Percentiles rank a stretch among this genome's conserved stretches.
Evolutionary conservation across 306 rosid genomes (phyloP).

Genomic region (Arachis hypogaea): DNA sequence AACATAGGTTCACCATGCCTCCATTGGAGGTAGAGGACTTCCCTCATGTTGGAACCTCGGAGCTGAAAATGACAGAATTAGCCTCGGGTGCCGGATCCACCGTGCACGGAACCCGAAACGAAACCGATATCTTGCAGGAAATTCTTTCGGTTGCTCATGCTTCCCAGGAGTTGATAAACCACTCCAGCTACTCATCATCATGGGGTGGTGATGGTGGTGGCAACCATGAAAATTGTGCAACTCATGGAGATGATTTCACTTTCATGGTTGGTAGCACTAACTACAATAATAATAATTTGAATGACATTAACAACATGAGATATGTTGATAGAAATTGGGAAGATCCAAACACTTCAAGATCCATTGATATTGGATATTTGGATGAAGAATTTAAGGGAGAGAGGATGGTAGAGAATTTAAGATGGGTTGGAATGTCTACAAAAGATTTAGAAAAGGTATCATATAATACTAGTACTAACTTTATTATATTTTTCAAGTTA

Average conservation of each 20-base stretch:
- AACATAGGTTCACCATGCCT: slow-evolving; percentile 74
- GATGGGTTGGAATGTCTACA: slow-evolving; percentile 89
- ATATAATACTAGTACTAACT: background rate
- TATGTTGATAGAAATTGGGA: slow-evolving; percentile 60
- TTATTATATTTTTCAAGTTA: background rate
- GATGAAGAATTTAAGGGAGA: slow-evolving; percentile 60
- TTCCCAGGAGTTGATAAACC: slow-evolving; percentile 70
- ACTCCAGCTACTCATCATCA: slow-evolving; percentile 37
- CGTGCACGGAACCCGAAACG: slow-evolving; percentile 38
- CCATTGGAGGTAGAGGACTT: slow-evolving; percentile 77
- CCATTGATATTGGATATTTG: slow-evolving; percentile 56
- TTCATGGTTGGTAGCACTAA: slow-evolving; percentile 59
- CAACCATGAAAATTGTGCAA: slow-evolving; percentile 44
- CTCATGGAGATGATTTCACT: slow-evolving; percentile 56
- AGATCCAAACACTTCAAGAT: slow-evolving; percentile 47
- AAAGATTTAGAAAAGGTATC: slow-evolving; percentile 71
- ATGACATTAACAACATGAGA: slow-evolving; percentile 46
- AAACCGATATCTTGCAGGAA: slow-evolving; percentile 76
- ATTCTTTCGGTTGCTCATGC: slow-evolving; percentile 85
- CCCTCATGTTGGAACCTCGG: slow-evolving; percentile 57
- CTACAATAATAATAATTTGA: slow-evolving; percentile 41
- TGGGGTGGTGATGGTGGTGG: slow-evolving; percentile 42
- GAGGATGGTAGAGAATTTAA: slow-evolving; percentile 67
- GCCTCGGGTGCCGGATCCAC: slow-evolving; percentile 20
- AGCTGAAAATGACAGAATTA: slow-evolving; percentile 51